Base-by-base conservation (phyloP, 176 grass and related monocot genomes). In the Aechmea fasciata region DNA sequence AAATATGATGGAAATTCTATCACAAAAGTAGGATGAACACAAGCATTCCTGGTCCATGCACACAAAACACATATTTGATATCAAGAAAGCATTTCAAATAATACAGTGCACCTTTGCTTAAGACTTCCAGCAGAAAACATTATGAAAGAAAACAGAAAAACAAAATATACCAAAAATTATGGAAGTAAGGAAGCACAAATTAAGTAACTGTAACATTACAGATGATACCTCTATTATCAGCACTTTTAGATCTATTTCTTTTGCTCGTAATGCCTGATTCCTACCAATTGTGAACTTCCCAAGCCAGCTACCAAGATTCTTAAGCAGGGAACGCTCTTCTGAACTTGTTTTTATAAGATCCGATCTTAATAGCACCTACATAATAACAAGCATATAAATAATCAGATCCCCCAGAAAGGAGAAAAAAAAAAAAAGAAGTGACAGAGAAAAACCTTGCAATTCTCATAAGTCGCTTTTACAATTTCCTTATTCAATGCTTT, bases 311-410 rank as follows among this genome's bases (percentile, higher is more conserved):
- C 93, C 93, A 71, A 96, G 86, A 81, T 96, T 96, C 85, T 96
- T 96, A 64, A 96, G 89, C 71, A 96, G 83, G 0, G 93, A 96
- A 49, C 93, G 84, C 78, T 96, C 88, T 78, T 96, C 93, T 9
- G 93, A 92, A 85, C 93, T 96, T 74, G 93, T 92, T 79, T 96
- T 92, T 54, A 96, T 92, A 78, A 96, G 93, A 71, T 96, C 93
- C 0, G 93, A 96, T 59, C 78, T 83, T 64, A 96, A 72, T 73
- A 96, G 80, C 33, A 84, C 93, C 93, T 96, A 77, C 29, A 84
- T 29, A 84, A 33, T 5, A 48, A 80, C 64, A 64, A 70, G 23
- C 13, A 62, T 12, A 71, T 53, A 78, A 47, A 73, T 49, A 75
- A 67, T 61, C 11, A 49, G 50, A 18, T 12, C 25, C 41, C 57